A percentile compares a stretch with the other conserved stretches of the same genome.
These are phyloP conservation scores for Trichomonascaceae sp. DNA, from an alignment of 1,139 yeast genomes.

Conservation along the genomic window DNA sequence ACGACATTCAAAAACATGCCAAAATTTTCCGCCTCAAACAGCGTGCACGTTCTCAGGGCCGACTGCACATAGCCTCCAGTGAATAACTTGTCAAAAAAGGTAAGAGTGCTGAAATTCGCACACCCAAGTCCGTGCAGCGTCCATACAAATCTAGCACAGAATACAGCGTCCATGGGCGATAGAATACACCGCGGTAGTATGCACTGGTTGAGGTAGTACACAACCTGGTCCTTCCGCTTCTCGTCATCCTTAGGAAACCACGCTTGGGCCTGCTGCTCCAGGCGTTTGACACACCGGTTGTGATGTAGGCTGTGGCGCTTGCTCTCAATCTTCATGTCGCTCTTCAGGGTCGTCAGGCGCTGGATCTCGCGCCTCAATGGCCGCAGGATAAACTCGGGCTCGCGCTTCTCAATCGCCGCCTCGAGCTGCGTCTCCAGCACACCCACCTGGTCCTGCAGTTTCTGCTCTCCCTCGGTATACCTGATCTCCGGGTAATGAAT, in stretches of 20 bases:
- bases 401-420: not conserved
- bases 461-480: conserved; percentile 36
- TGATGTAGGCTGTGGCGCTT: conserved; percentile 25
- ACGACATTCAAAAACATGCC: conserved; percentile 61
- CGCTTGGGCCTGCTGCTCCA: conserved; percentile 21
- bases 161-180: conserved; percentile 79
- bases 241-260: conserved; percentile 21
- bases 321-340: conserved; percentile 20
- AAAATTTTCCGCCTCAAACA: conserved; percentile 68
- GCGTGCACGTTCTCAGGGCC: conserved; percentile 57
- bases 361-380: conserved; percentile 11
- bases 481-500: conserved; percentile 40
- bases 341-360: conserved; percentile 10
- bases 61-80: conserved; percentile 39
- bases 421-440: conserved; percentile 4
- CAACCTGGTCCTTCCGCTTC: conserved; percentile 17
- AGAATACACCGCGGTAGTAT: conserved; percentile 64
- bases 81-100: conserved; percentile 38
- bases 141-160: conserved; percentile 48
- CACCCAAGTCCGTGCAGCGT: conserved; percentile 33
- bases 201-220: conserved; percentile 46
- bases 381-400: conserved; percentile 3
- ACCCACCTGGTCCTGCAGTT: conserved; percentile 1
- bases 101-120: conserved; percentile 33
- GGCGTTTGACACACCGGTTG: conserved; percentile 19